Conservation (phyloP, 1,284 basidiomycete genomes). For the Pisolithus thermaeus region DNA sequence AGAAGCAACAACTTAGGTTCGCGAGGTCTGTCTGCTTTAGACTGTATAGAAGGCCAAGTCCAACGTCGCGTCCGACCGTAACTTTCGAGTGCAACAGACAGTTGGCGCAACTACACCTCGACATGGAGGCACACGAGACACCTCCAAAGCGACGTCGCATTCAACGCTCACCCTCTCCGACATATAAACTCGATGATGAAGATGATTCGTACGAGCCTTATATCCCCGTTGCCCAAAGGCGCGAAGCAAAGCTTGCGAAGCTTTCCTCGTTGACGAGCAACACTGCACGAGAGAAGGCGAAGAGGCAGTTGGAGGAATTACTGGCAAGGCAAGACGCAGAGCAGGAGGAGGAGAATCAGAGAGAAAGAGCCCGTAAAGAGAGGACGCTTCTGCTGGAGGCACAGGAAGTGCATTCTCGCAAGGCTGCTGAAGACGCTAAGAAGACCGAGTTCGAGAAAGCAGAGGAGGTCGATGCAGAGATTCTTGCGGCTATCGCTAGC, state of each 20-base stretch:
- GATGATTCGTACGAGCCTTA: constrained; percentile 78
- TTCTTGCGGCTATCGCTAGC: constrained; percentile 88
- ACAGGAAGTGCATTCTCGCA: constrained; percentile 84
- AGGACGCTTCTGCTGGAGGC: constrained; percentile 85
- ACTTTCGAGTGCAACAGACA: too few relatives aligned
- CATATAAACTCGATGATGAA: constrained; percentile 57
- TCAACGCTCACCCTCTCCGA: constrained; percentile 56
- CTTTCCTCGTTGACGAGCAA: constrained; percentile 57
- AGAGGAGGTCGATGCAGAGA: constrained; percentile 85
- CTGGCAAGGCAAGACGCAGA: constrained; percentile 71
- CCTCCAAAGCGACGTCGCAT: constrained; percentile 43
- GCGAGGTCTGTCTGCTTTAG: too few relatives aligned
- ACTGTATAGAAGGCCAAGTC: too few relatives aligned
- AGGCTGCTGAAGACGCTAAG: constrained; percentile 78
- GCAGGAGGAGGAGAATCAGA: constrained; percentile 66
- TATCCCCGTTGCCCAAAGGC: constrained; percentile 81
- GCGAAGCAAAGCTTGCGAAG: constrained; percentile 75
- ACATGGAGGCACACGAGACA: not conserved
- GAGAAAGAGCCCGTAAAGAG: constrained; percentile 74
- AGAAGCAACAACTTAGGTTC: too few relatives aligned
- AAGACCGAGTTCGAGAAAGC: constrained; percentile 82
- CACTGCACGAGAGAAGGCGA: constrained; percentile 49
- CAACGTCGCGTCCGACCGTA: too few relatives aligned
- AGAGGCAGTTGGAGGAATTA: constrained; percentile 50
- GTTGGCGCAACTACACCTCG: too few relatives aligned